These are phyloP conservation scores for Punctularia strigosozonata DNA, from an alignment of 768 basidiomycete species.

Conservation along the genomic window DNA sequence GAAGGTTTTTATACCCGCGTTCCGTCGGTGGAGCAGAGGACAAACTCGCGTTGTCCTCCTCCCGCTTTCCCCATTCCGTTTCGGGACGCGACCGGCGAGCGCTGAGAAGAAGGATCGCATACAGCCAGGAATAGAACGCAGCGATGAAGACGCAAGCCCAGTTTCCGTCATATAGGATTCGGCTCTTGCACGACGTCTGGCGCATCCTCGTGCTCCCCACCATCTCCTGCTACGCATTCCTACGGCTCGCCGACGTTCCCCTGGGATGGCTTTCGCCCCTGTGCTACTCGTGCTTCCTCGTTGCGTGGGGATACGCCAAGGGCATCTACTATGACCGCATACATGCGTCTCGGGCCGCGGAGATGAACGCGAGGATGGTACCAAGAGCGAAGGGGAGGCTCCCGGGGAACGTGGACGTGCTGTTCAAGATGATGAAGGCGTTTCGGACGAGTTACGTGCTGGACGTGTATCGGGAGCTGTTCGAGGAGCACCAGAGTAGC, in stretches of 20 bases:
- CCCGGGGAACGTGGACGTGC: conserved; percentile 70
- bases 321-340: conserved; percentile 20
- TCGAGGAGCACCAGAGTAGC: conserved; percentile 58
- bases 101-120: too few species aligned
- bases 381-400: conserved; percentile 55
- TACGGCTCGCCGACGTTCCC: conserved; percentile 16
- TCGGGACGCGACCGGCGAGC: too few species aligned
- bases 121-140: too few species aligned
- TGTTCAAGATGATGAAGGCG: conserved; percentile 41
- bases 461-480: conserved; percentile 52
- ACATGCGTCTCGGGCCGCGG: conserved; percentile 32
- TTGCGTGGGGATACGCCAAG: conserved; percentile 26
- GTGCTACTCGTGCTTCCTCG: conserved; percentile 27
- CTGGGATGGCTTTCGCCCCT: conserved; percentile 27
- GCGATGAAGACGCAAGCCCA: too few species aligned
- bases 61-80: too few species aligned
- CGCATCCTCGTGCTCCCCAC: conserved; percentile 30
- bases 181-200: conserved; percentile 36
- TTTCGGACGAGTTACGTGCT: conserved; percentile 50
- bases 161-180: conserved; percentile 44
- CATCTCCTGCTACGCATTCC: conserved; percentile 19
- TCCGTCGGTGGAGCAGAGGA: too few species aligned
- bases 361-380: conserved; percentile 38
- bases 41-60: too few species aligned
- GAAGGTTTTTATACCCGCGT: too few species aligned